Base-by-base conservation (phyloP, 257 asterid genomes). In the Nicotiana tabacum region DNA sequence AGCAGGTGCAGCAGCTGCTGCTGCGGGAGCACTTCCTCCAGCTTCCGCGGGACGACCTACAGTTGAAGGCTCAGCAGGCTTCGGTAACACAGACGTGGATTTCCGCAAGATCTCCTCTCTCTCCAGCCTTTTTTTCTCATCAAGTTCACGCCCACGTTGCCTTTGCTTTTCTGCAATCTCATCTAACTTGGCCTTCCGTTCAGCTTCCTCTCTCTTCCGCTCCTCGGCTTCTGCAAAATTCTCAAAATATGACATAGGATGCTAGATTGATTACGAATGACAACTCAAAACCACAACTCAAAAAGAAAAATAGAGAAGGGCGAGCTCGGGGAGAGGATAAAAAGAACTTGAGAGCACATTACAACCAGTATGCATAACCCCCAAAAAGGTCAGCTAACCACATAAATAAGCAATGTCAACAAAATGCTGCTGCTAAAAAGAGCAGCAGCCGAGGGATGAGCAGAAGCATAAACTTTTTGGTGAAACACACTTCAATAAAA, bases 131-230 rank as follows among this genome's bases (percentile, higher is more conserved):
- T 72, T 92, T 79, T 87, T 92, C 81, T 93, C 98, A 83, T 93
- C 98, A 83, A 93, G 69, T 85, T 92, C 95, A 83, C 82, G 82
- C 87, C 92, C 94, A 8, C 92, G 88, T 78, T 89, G 95, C 88
- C 93, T 92, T 89, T 92, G 94, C 87, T 86, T 90, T 84, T 91
- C 94, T 17, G 97, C 98, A 39, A 93, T 88, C 86, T 89, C 97
- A 66, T 91, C 97, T 83, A 92, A 82, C 89, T 88, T 92, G 17
- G 97, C 95, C 84, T 87, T 89, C 81, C 88, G 86, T 70, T 92
- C 98, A 29, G 95, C 94, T 74, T 92, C 97, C 82, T 91, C 97
- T 82, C 88, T 90, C 87, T 85, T 90, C 62, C 83, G 86, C 86
- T 89, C 87, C 91, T 93, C 95, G 66, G 82, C 85, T 85, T 93